Conservation (phyloP, 2,329 filamentous ascomycete genomes). For the Arthrobotrys pseudoclavata region DNA sequence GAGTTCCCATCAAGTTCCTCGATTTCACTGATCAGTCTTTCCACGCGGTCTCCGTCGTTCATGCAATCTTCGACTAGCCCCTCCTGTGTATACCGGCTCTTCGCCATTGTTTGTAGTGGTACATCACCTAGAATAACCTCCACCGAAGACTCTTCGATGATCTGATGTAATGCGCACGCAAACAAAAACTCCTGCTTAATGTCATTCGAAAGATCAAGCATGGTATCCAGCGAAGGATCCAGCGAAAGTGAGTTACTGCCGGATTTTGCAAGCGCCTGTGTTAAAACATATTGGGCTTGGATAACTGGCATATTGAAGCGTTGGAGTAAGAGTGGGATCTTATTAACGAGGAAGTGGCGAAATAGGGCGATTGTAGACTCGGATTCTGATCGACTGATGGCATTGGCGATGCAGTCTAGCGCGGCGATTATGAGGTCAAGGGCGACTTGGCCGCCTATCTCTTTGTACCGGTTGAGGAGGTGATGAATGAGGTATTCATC, state of each 20-base stretch:
- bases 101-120: constrained; percentile 80
- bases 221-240: constrained; percentile 69
- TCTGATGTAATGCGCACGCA: constrained; percentile 85
- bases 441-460: constrained; percentile 81
- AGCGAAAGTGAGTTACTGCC: constrained; percentile 76
- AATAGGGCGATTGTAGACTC: constrained; percentile 77
- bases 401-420: constrained; percentile 90
- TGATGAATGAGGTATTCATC: constrained; percentile 83
- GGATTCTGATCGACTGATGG: constrained; percentile 79
- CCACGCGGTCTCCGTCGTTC: constrained; percentile 79
- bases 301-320: constrained; percentile 74
- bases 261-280: constrained; percentile 73
- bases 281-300: constrained; percentile 75
- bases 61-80: constrained; percentile 82
- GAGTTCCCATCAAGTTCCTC: constrained; percentile 81
- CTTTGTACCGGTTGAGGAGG: constrained; percentile 86
- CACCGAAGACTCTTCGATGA: constrained; percentile 84
- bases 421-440: constrained; percentile 87
- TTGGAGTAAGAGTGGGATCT: constrained; percentile 74
- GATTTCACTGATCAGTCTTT: constrained; percentile 74
- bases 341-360: constrained; percentile 87
- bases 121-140: constrained; percentile 86
- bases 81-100: constrained; percentile 82
- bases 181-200: constrained; percentile 88
- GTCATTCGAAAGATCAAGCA: constrained; percentile 70